Evolutionary conservation across 352 stramenopile genomes (phyloP), one percentile per base, ranked within the genome.

Genomic region (Globisporangium paddicum): DNA sequence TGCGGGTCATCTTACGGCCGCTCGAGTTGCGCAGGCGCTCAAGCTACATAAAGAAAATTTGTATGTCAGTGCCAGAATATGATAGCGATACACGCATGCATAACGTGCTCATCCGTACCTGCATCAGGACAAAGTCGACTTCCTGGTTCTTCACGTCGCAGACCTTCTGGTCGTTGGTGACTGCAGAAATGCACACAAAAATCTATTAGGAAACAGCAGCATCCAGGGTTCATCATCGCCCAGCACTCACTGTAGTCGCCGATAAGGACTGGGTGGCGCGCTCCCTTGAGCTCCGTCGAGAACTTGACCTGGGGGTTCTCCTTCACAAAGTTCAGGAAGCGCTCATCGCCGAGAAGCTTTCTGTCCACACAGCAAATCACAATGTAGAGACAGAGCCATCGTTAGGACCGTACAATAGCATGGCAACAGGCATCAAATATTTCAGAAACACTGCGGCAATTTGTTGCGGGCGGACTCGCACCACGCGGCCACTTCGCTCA

Each of bases 121-220:
- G 84, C 63, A 73, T 78, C 67, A 95, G 61, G 42, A 95, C 86
- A 50, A 90, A 89, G 34, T 75, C 60, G 46, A 93, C 80, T 18
- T 95, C 82, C 72, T 93, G 75, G 77, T 95, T 95, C 79, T 95
- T 95, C 37, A 95, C 78, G 57, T 95, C 86, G 55, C 78, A 77
- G 16, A 95, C 86, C 69, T 95, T 95, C 47, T 68, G 79, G 60
- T 89, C 60, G 56, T 83, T 77, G 58, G 82, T 92, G 70, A 95
- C 84, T 94, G 45, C 23, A 26, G 60, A 38, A 35, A 38, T 18
- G 16, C n/a, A 44, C 62, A 26, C 52, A 50, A 55, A 28, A 7
- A 9, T 18, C 6, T 19, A 10, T 44, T 35, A 44, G 13, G 28
- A 42, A 32, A 23, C 42, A 19, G 2, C 18, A 60, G 10, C 21